Evolutionary conservation across 2,329 filamentous ascomycete genomes (phyloP), one percentile per base, ranked within the genome.

Genomic region (Fusarium bactridioides): DNA sequence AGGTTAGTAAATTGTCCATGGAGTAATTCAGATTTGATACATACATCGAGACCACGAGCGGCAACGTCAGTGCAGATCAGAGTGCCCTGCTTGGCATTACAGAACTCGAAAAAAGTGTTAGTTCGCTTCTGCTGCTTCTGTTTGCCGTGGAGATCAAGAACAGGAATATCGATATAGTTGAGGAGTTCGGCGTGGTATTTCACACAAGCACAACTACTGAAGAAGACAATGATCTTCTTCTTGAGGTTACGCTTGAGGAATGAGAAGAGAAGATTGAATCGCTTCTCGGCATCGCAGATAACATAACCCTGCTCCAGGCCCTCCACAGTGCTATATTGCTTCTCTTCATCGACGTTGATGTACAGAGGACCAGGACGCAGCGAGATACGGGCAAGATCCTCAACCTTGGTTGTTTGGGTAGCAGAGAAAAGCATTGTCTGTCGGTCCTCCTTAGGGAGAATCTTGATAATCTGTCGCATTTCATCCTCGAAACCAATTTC

Each of bases 81-180:
- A 2, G 93, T 97, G 29, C 95, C 96, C 74, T 93, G 90, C 74
- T 91, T 91, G 23, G 95, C 86, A 71, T 88, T 88, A 81, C 86
- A 87, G 81, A 99, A 99, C 81, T 98, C 95, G 82, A 98, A 99
- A 82, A 99, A 99, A 2, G 94, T 97, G 80, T 97, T 97, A 29
- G 96, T 99, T n/a, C 96, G 93, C 83, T 97, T 97, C 83, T 98
- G 94, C 83, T 99, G 96, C 84, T 99, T 99, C 84, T 97, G 94
- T 84, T 99, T 98, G 75, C 94, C 96, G 82, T 97, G 94, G 12
- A 97, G 86, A 76, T 94, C 92, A 47, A 97, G 87, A 6, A 97
- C 93, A 10, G 93, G 94, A 44, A 98, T 88, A 82, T 98, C 96
- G 78, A 98, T 98, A 84, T 97, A 98, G 85, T 98, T 98, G 75